phyloP scores from a whole-genome alignment of 192 early-diverging fungal species.

The Backusella liffmaniae region DNA sequence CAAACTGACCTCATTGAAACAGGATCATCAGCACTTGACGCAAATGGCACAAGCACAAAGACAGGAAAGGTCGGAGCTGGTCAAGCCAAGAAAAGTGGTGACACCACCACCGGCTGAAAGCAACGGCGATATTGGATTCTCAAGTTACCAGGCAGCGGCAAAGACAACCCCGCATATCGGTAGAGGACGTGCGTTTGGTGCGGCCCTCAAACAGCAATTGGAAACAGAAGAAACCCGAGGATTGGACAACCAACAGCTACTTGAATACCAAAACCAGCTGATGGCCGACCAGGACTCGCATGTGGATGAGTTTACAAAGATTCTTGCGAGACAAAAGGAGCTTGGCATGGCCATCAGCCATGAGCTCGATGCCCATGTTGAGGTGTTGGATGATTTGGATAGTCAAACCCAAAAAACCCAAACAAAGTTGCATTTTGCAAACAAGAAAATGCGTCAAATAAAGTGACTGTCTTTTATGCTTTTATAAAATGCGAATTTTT shows the following conservation, averaged over 20 bases:
- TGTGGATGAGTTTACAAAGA: slow-evolving; percentile 67
- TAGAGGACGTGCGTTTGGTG: slow-evolving; percentile 20
- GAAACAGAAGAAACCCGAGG: slow-evolving; percentile 82
- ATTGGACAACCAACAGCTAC: slow-evolving; percentile 72
- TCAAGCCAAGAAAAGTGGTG: neutral
- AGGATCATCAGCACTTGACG: slow-evolving; percentile 63
- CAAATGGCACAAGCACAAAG: slow-evolving; percentile 52
- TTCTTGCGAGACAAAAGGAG: slow-evolving; percentile 80
- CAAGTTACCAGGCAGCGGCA: neutral
- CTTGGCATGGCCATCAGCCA: slow-evolving; percentile 84
- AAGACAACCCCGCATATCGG: neutral
- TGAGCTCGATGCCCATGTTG: slow-evolving; percentile 90
- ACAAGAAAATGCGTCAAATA: slow-evolving; percentile 76
- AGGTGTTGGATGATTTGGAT: slow-evolving; percentile 81
- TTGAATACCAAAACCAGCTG: slow-evolving; percentile 71
- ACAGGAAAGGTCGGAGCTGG: neutral
- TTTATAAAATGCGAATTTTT: too few species aligned
- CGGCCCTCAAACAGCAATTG: neutral
- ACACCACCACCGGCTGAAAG: neutral
- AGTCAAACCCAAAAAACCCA: slow-evolving; percentile 70
- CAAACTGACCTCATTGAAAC: slow-evolving; percentile 67
- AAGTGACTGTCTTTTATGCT: slow-evolving; percentile 32
- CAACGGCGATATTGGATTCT: slow-evolving; percentile 6
- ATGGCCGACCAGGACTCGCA: slow-evolving; percentile 84
- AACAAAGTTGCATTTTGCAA: slow-evolving; percentile 67